phyloP scores from a whole-genome alignment of 257 asterid genomes.

The Solanum corneliomulleri region DNA sequence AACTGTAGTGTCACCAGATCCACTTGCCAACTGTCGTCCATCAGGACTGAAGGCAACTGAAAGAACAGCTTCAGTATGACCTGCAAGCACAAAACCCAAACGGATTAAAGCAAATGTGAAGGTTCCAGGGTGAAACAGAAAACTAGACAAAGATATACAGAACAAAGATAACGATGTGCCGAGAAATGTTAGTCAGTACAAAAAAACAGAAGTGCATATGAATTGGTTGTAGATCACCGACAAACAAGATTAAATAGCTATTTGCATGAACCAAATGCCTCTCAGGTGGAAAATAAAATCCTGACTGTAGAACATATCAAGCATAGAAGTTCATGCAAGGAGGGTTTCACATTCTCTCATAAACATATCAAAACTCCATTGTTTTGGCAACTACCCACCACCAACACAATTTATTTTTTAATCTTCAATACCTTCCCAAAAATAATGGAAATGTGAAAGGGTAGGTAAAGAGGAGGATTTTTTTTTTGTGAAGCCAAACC shows the following conservation, averaged over 20 bases:
- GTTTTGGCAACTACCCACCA: background rate
- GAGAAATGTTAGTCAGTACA: background rate
- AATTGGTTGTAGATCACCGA: background rate
- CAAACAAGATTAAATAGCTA: background rate
- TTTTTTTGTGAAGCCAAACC: background rate
- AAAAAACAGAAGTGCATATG: background rate
- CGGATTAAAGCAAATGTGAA: background rate
- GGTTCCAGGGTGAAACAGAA: background rate
- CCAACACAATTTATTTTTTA: background rate
- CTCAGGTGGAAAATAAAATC: background rate
- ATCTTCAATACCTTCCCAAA: background rate
- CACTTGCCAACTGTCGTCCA: slow-evolving; percentile 88
- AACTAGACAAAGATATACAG: background rate
- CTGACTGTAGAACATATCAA: background rate
- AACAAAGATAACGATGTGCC: background rate
- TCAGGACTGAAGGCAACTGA: slow-evolving; percentile 95
- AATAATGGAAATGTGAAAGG: background rate
- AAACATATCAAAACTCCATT: background rate
- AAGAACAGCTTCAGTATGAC: slow-evolving; percentile 91
- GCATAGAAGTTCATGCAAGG: background rate
- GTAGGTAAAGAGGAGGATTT: background rate
- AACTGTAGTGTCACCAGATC: slow-evolving; percentile 95
- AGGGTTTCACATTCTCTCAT: background rate
- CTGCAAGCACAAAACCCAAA: slow-evolving; percentile 24
- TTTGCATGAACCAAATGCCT: background rate